Evolutionary conservation across 2,329 filamentous ascomycete species (phyloP), one percentile per base, ranked within the genome.

Genomic region (Eutypella sp.): DNA sequence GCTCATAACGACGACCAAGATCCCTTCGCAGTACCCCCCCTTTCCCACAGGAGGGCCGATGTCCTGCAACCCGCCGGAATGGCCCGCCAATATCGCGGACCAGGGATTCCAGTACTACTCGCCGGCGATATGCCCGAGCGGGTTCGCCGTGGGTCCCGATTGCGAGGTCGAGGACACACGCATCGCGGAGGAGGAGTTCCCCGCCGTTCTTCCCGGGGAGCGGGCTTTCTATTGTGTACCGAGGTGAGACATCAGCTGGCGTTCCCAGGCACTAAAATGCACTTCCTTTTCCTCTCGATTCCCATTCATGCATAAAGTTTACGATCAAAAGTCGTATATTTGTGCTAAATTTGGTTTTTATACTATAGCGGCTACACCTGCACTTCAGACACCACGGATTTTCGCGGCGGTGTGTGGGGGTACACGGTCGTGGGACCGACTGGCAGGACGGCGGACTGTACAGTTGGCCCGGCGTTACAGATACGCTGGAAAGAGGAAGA

Each of bases 381-480:
- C 49, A 68, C 67, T 2, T 66, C 67, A 2, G 69, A 72, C 43
- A 66, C 63, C 5, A 63, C 66, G 4, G 66, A 69, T 44, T 69
- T 65, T 41, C 62, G 61, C 3, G 67, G 67, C 7, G 67, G 67
- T 23, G 57, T 68, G 41, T 69, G 67, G 66, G 67, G 66, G 5
- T 62, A 63, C 33, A 55, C 52, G 10, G 51, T 24, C 22, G 45
- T 43, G 11, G 52, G 42, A 33, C 56, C 54, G 4, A 53, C 55
- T 3, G 49, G 47, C 0, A 16, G 39, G 5, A 48, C 42, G 3
- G 54, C 53, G 4, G 18, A 42, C 5, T 51, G 62, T 9, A 67
- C 64, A 2, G 60, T 65, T 10, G 66, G 64, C 11, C 66, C 67
- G 29, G 65, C 65, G 11, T 49, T 70, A 36, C 66, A 70, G 48